Conservation (phyloP, 2,329 filamentous ascomycete species). For the Paramyrothecium roridum region DNA sequence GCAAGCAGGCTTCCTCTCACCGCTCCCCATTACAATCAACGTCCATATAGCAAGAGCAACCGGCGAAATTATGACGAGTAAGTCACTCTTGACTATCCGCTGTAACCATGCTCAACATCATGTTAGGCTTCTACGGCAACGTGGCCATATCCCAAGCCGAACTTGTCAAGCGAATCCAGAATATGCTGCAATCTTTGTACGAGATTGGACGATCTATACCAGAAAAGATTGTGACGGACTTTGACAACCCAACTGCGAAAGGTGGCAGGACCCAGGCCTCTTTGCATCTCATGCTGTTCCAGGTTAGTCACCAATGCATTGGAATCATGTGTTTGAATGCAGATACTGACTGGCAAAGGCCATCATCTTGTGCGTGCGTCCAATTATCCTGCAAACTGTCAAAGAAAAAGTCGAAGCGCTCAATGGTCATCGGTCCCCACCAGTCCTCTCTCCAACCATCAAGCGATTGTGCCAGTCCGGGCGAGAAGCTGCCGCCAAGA, state of each 20-base stretch:
- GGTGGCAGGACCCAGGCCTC: conserved; percentile 20
- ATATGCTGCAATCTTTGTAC: conserved; percentile 12
- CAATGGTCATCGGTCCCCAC: conserved; percentile 4
- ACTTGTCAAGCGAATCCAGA: conserved; percentile 20
- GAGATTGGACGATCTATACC: conserved; percentile 21
- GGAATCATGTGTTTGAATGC: not conserved
- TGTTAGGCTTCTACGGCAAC: conserved; percentile 20
- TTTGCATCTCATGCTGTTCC: conserved; percentile 21
- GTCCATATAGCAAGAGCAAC: conserved; percentile 21
- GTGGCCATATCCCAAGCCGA: conserved; percentile 16
- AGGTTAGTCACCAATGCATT: conserved; percentile 7
- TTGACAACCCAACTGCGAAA: conserved; percentile 11
- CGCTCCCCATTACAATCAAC: conserved; percentile 19
- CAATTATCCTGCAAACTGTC: conserved; percentile 21
- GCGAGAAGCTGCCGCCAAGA: conserved; percentile 20
- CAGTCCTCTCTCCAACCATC: conserved; percentile 13
- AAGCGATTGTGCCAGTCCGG: conserved; percentile 17
- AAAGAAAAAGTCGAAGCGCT: conserved; percentile 21
- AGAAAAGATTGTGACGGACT: conserved; percentile 14
- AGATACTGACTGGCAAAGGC: conserved; percentile 10
- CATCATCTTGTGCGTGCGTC: conserved; percentile 23
- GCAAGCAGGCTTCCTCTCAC: conserved; percentile 18
- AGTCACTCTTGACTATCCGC: not conserved
- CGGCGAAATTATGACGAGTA: conserved; percentile 23
- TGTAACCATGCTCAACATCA: not conserved